phyloP scores from a whole-genome alignment of 129 eudicot species.

The Pseudognaphalium luteoalbum region DNA sequence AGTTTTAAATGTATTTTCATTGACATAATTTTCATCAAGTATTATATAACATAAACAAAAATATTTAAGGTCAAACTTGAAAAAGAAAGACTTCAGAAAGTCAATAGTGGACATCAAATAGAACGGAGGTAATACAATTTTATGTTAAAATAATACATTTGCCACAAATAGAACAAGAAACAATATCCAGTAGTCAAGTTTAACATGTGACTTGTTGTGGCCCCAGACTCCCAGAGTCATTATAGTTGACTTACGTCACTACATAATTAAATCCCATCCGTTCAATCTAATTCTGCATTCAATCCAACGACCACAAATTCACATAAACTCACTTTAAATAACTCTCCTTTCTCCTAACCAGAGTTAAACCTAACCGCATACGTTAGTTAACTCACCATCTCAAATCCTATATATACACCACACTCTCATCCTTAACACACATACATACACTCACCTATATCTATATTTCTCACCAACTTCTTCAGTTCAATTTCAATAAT shows the following conservation, averaged over 20 bases:
- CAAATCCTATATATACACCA: conserved; percentile 32
- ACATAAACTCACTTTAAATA: conserved; percentile 15
- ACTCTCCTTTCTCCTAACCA: conserved; percentile 13
- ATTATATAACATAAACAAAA: too few relatives aligned
- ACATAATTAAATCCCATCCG: conserved; percentile 20
- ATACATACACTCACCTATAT: background rate
- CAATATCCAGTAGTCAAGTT: background rate
- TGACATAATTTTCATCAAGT: too few relatives aligned
- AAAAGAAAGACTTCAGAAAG: too few relatives aligned
- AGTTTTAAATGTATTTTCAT: too few relatives aligned
- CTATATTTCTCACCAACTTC: background rate
- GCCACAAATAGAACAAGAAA: background rate
- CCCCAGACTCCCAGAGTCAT: background rate
- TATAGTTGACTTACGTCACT: conserved; percentile 3
- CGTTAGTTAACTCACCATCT: conserved; percentile 28
- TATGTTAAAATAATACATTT: too few relatives aligned
- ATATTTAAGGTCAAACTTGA: too few relatives aligned
- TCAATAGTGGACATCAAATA: too few relatives aligned
- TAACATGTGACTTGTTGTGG: background rate
- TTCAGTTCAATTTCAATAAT: background rate
- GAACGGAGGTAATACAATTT: too few relatives aligned
- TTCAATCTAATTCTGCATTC: background rate
- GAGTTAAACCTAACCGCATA: conserved; percentile 15
- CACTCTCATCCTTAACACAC: conserved; percentile 20
- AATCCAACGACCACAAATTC: conserved; percentile 22